Evolutionary conservation across 1,139 yeast species (phyloP), one percentile per base, ranked within the genome.

Genomic region (Candida neerlandica): DNA sequence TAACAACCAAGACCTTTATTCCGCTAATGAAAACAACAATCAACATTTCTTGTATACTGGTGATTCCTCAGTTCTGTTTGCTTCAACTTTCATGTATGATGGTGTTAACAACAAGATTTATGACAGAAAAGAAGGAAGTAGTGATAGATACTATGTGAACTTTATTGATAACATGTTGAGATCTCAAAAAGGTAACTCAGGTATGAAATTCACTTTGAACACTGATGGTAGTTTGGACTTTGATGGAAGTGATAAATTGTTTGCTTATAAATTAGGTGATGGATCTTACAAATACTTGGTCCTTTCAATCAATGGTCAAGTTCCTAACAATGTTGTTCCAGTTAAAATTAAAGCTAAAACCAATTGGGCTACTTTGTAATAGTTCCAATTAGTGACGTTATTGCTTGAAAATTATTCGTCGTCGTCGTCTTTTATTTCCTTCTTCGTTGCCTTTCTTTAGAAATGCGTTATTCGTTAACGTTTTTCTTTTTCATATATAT

Each of bases 351-450:
- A 27, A 26, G 42, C 42, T 26, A 26, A 16, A 40, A 26, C 30
- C 11, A 26, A 40, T 14, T 40, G 42, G 42, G 42, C 42, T 10
- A 40, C 42, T 27, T 40, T 40, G 42, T 40, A 27, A 38, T 21
- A 19, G n/a, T n/a, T n/a, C n/a, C n/a, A n/a, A n/a, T n/a, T n/a
- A n/a, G 23, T 11, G 29, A 9, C 4, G 10, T 5, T 10, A 5
- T 11, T 10, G 7, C 33, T 10, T 12, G 11, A 7, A 30, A 12
- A n/a, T n/a, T 23, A 23, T 23, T 23, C 27, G 27, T 23, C 23
- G 29, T 23, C 27, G 27, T 23, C 23, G 29, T 18, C 27, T 38
- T n/a, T 14, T 16, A 14, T 23, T 40, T 26, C 15, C 5, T 40
- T 23, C 5, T 23, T 38, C 15, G 6, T 38, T 38, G 5, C 19